These are phyloP conservation scores for Endocalyx cinctus DNA, from an alignment of 2,329 filamentous ascomycete genomes.

Conservation along the genomic window DNA sequence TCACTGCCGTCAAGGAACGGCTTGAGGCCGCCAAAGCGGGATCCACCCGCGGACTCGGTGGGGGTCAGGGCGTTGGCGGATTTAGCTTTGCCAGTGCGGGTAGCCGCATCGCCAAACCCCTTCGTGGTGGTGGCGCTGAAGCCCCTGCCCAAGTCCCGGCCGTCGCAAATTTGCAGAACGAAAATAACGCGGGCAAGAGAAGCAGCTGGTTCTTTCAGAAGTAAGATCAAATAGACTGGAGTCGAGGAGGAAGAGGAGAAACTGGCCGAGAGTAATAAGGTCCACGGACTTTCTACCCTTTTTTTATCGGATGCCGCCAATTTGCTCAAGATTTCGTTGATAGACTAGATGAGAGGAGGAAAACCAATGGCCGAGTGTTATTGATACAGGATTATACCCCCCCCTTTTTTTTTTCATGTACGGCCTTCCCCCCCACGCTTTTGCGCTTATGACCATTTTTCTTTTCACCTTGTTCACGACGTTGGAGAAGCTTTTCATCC, in stretches of 20 bases:
- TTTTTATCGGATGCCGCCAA: no score
- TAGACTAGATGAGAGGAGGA: constrained; percentile 7
- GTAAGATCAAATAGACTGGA: constrained; percentile 17
- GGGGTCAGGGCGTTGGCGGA: constrained; percentile 54
- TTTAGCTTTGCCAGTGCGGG: constrained; percentile 67
- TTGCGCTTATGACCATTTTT: no score
- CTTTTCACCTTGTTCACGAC: no score
- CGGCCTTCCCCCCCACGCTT: no score
- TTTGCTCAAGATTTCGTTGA: constrained; percentile 8
- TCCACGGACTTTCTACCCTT: no score
- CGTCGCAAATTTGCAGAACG: constrained; percentile 55
- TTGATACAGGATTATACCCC: constrained; percentile 4
- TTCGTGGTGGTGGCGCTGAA: constrained; percentile 56
- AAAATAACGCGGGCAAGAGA: constrained; percentile 55
- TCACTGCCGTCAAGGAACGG: constrained; percentile 94
- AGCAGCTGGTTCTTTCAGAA: constrained; percentile 74
- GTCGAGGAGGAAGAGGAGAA: no score
- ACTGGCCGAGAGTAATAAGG: no score
- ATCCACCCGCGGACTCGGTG: constrained; percentile 77
- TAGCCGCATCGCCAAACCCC: constrained; percentile 65
- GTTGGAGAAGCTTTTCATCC: no score
- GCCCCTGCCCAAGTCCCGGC: constrained; percentile 46
- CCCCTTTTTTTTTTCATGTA: no score
- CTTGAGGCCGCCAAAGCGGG: constrained; percentile 92
- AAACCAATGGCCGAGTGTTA: not conserved